These are phyloP conservation scores for Zygoascus ofunaensis DNA, from an alignment of 805 yeast species.

Conservation along the genomic window DNA sequence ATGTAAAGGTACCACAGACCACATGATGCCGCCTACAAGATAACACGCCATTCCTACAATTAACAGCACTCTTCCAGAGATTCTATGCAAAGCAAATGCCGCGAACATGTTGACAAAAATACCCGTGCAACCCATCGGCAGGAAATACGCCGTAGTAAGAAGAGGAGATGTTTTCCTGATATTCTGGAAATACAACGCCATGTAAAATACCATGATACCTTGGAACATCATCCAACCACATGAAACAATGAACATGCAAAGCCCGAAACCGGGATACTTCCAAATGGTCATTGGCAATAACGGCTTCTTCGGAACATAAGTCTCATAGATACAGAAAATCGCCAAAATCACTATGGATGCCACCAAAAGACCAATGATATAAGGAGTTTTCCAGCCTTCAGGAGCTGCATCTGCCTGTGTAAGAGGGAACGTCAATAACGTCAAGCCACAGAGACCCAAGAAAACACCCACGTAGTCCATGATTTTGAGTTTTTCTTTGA, in stretches of 20 bases:
- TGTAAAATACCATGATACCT: conserved; percentile 35
- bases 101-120: conserved; percentile 37
- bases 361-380: conserved; percentile 37
- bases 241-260: conserved; percentile 32
- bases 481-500: conserved; percentile 20
- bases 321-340: conserved; percentile 33
- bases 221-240: conserved; percentile 37
- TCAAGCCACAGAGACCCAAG: conserved; percentile 33
- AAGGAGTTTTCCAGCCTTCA: conserved; percentile 41
- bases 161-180: conserved; percentile 33
- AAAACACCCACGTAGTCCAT: conserved; percentile 40
- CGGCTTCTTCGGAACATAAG: conserved; percentile 34
- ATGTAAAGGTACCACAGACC: conserved; percentile 34
- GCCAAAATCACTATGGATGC: conserved; percentile 31
- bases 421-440: conserved; percentile 36
- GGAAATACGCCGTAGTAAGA: conserved; percentile 36
- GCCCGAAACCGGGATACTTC: conserved; percentile 32
- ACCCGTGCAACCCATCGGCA: conserved; percentile 39
- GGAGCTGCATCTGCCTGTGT: conserved; percentile 36
- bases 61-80: conserved; percentile 35
- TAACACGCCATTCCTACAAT: conserved; percentile 31
- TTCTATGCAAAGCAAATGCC: conserved; percentile 37
- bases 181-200: conserved; percentile 37
- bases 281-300: conserved; percentile 41
- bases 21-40: conserved; percentile 31